Evolutionary conservation across 2,329 filamentous ascomycete genomes (phyloP), one percentile per base, ranked within the genome.

Genomic region (Aspergillus nomiae): DNA sequence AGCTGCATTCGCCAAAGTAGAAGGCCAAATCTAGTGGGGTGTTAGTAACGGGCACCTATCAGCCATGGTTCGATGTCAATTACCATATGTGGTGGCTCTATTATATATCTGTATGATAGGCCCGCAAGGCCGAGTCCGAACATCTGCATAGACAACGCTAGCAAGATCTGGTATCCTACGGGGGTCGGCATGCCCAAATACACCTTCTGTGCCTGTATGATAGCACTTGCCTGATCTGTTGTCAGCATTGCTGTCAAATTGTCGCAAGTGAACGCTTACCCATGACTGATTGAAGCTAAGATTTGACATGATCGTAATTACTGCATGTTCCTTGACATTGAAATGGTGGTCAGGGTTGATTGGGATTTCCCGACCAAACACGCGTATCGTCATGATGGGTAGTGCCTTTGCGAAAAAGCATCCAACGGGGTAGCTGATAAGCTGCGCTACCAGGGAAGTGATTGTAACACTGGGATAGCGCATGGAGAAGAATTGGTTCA

Each of bases 241-340:
- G 46, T 65, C 38, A 63, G 55, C n/a, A 2, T 28, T n/a, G n/a
- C 3, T 26, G 16, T 16, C 38, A 24, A 7, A 7, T 12, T 9
- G 7, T 5, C n/a, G 3, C 16, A 21, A 68, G 10, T 28, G 3
- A 26, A 59, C 54, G 19, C 26, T 30, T 43, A 67, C 64, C 68
- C 68, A 70, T 30, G 68, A 70, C 30, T 66, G 80, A 6, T 79
- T 80, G 65, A 83, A 83, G 14, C 77, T 78, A 19, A 83, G 76
- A 60, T 83, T 84, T 48, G 76, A 77, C 80, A 83, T 83, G 65
- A 83, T 79, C 30, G 79, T 80, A 24, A 82, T 76, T 21, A 82
- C 65, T 1, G 79, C 76, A 56, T 83, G 81, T 53, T 83, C 81
- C 63, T 82, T 83, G 66, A 81, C 76, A 65, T 82, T 83, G 71